These are phyloP conservation scores for Protomyces gravidus DNA, from an alignment of 1,139 yeast species.

Conservation along the genomic window DNA sequence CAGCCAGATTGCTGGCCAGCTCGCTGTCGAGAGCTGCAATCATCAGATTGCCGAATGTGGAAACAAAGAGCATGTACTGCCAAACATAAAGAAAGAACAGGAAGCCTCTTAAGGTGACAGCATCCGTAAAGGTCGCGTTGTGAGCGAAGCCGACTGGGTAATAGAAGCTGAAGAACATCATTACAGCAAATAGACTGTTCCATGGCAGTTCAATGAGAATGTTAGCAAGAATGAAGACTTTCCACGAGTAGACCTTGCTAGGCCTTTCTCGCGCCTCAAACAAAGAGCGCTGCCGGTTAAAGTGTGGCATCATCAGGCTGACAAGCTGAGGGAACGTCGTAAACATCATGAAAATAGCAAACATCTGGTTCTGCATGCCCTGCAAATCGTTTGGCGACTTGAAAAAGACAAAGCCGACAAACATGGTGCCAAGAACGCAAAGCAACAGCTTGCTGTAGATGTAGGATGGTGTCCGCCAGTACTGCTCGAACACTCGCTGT, in stretches of 20 bases:
- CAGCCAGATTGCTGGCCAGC: conserved; percentile 49
- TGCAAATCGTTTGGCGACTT: conserved; percentile 39
- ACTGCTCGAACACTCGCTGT: conserved; percentile 40
- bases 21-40: conserved; percentile 49
- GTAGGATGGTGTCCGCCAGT: conserved; percentile 49
- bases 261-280: conserved; percentile 60
- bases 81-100: conserved; percentile 47
- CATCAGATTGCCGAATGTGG: conserved; percentile 48
- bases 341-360: conserved; percentile 53
- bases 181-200: conserved; percentile 41
- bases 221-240: conserved; percentile 37
- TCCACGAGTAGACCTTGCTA: conserved; percentile 50
- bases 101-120: background rate
- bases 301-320: conserved; percentile 53
- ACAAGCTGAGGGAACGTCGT: conserved; percentile 53
- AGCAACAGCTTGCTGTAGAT: conserved; percentile 47
- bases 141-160: conserved; percentile 46
- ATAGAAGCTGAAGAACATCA: conserved; percentile 40
- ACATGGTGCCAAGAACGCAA: conserved; percentile 49
- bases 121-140: conserved; percentile 47
- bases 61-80: conserved; percentile 47
- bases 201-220: conserved; percentile 45
- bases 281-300: conserved; percentile 48
- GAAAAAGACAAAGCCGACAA: conserved; percentile 52
- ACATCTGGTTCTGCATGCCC: conserved; percentile 41